These are phyloP conservation scores for Penicillium cinerascens DNA, from an alignment of 495 filamentous ascomycete species.

Conservation along the genomic window DNA sequence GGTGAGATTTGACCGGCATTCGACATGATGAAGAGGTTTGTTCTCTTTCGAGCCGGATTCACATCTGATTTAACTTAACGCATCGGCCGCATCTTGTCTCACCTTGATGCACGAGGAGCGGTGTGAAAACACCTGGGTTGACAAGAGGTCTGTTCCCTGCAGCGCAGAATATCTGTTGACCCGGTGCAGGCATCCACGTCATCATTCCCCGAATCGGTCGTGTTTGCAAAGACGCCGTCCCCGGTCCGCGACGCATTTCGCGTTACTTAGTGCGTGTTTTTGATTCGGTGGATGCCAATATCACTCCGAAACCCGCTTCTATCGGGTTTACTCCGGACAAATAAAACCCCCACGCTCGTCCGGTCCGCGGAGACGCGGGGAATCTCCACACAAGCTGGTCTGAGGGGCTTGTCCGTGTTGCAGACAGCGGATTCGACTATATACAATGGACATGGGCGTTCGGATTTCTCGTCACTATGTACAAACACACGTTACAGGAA, in stretches of 20 bases:
- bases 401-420: background rate
- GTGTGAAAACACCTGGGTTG: no score
- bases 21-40: constrained; percentile 7
- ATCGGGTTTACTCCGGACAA: background rate
- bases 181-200: no score
- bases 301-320: background rate
- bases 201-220: no score
- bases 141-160: no score
- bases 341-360: background rate
- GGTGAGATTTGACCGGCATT: constrained; percentile 23
- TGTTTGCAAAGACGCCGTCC: no score
- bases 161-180: no score
- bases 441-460: background rate
- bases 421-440: background rate
- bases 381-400: background rate
- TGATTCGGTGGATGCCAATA: background rate
- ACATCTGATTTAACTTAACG: background rate
- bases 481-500: constrained; percentile 30
- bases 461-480: background rate
- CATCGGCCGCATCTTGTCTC: background rate
- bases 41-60: background rate
- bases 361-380: background rate
- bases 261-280: no score
- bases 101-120: background rate
- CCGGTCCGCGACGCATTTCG: no score